Evolutionary conservation across 331 rosid genomes (phyloP).

Genomic region (Erythrophleum ivorense): DNA sequence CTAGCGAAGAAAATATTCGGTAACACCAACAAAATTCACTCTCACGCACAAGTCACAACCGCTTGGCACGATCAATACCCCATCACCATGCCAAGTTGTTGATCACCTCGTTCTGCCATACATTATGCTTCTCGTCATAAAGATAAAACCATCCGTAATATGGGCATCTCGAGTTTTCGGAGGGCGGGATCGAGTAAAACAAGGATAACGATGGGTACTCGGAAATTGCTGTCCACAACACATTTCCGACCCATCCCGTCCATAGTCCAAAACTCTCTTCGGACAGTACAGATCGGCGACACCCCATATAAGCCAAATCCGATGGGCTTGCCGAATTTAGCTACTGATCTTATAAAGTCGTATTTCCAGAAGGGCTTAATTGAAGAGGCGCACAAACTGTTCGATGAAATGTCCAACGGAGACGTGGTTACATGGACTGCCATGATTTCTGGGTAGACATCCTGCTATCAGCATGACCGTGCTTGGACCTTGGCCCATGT

Average conservation of each 20-base stretch:
- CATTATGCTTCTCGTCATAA: background rate
- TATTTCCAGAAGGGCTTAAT: constrained; percentile 47
- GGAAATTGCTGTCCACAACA: constrained; percentile 39
- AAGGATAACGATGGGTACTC: constrained; percentile 50
- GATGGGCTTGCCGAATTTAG: constrained; percentile 36
- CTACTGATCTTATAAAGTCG: constrained; percentile 62
- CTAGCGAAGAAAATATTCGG: no score
- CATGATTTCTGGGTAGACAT: constrained; percentile 70
- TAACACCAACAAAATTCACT: no score
- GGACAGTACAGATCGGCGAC: constrained; percentile 23
- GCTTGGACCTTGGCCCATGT: constrained; percentile 73
- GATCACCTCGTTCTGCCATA: background rate
- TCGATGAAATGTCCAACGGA: constrained; percentile 74
- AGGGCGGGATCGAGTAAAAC: background rate
- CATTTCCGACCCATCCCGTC: constrained; percentile 53
- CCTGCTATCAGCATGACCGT: constrained; percentile 49
- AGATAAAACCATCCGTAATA: background rate
- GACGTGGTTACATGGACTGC: constrained; percentile 76
- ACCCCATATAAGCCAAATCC: constrained; percentile 37
- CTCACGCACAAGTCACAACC: no score
- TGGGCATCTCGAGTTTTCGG: background rate
- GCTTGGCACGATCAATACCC: background rate
- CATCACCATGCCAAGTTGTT: background rate
- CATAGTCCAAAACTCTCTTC: constrained; percentile 52
- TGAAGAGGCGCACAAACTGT: constrained; percentile 66